Base-by-base conservation (phyloP, 2,329 filamentous ascomycete species). In the Trichoderma lentiforme region DNA sequence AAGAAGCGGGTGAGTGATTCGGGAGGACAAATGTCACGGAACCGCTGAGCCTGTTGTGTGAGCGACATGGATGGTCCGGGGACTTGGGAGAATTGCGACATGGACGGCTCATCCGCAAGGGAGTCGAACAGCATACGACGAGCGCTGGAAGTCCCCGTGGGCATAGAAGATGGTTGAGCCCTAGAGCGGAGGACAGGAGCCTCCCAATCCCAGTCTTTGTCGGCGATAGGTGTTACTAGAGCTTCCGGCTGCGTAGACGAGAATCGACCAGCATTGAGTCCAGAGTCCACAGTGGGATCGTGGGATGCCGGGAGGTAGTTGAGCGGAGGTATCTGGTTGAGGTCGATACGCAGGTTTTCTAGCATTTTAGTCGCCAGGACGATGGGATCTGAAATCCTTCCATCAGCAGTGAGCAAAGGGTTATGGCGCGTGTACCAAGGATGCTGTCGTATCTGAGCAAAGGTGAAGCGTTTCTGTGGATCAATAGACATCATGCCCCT, bases 281-380 rank as follows among this genome's bases (percentile, higher is more conserved):
- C 78, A 51, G 81, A 77, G 77, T 97, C 93, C 68, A 95, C 79
- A 47, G 95, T 92, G 90, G 95, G 95, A 14, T 86, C 81, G 75
- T 93, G 87, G 64, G 76, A 76, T 14, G 74, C 74, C 32, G 74
- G 74, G 64, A 78, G 58, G 51, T 64, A 72, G 2, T 73, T 71
- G 6, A 60, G 57, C 5, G 88, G 84, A 1, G 91, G 90, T 73
- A 89, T 85, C 76, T 92, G 88, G 68, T 87, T 90, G 79, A 98
- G 95, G 81, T 98, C 93, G 79, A 99, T 97, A 74, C 90, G 92
- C 18, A 99, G 88, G 70, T 90, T 92, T 79, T 97, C 93, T 70
- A 99, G 91, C 93, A 99, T 97, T 78, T 93, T 91, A 0, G 96
- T 97, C n/a, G 96, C 96, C 61, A 99, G 86, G 70, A 90, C 89